Evolutionary conservation across 345 rosid species (phyloP).

Genomic region (Rhodamnia rubescens): DNA sequence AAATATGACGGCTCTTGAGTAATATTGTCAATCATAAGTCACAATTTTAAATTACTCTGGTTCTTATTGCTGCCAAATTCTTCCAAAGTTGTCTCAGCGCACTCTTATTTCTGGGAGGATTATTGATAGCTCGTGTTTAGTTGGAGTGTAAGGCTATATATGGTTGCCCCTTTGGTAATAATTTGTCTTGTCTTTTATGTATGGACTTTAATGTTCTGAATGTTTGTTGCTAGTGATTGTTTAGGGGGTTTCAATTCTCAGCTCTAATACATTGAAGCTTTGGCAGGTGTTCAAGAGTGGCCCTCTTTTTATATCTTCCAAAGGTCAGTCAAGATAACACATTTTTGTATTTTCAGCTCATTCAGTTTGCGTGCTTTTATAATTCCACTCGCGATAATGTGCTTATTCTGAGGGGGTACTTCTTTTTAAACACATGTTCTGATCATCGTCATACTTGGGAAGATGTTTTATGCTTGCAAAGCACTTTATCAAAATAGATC

Average conservation of each 20-base stretch:
- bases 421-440: background rate
- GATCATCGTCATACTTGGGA: background rate
- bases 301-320: conserved; percentile 93
- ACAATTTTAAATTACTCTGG: background rate
- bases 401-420: background rate
- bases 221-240: background rate
- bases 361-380: background rate
- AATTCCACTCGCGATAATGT: background rate
- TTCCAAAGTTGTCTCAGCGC: background rate
- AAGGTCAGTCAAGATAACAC: conserved; percentile 41
- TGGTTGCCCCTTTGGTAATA: background rate
- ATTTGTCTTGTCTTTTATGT: background rate
- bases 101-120: background rate
- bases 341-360: background rate
- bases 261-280: background rate
- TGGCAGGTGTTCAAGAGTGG: conserved; percentile 95
- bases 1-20: background rate
- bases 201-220: background rate
- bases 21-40: background rate
- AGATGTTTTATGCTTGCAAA: background rate
- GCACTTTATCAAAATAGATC: background rate
- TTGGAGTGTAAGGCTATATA: background rate
- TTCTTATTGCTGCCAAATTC: background rate
- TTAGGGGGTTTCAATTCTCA: background rate
- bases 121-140: background rate